phyloP scores from a whole-genome alignment of 2,329 filamentous ascomycete species.

The Leptoxyphium fumago region DNA sequence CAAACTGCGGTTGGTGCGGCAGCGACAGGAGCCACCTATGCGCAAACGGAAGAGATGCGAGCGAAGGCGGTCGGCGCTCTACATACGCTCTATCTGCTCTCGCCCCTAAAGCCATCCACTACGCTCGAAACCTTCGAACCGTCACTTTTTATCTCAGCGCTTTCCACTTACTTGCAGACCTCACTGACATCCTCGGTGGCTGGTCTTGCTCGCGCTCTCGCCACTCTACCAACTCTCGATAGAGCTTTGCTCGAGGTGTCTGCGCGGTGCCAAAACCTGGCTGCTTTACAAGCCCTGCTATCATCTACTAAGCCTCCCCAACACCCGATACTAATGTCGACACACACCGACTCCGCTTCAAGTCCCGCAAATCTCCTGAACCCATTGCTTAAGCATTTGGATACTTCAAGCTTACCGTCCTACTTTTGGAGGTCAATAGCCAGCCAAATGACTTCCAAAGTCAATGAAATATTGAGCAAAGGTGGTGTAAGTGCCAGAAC shows the following conservation, averaged over 20 bases:
- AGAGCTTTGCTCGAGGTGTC: constrained; percentile 69
- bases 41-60: constrained; percentile 59
- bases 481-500: constrained; percentile 76
- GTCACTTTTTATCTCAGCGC: constrained; percentile 54
- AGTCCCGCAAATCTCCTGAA: constrained; percentile 45
- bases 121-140: constrained; percentile 44
- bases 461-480: constrained; percentile 69
- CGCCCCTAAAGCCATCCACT: constrained; percentile 30
- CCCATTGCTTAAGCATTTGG: constrained; percentile 55
- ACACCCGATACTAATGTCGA: constrained; percentile 46
- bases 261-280: constrained; percentile 74
- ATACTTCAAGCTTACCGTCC: constrained; percentile 72
- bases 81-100: constrained; percentile 66
- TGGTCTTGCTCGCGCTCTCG: constrained; percentile 58
- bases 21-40: constrained; percentile 32
- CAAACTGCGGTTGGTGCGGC: constrained; percentile 6
- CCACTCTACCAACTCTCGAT: constrained; percentile 68
- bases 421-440: constrained; percentile 93
- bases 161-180: constrained; percentile 72
- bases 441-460: constrained; percentile 56
- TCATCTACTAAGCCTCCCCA: constrained; percentile 49
- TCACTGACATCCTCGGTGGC: constrained; percentile 66
- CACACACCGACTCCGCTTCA: constrained; percentile 4
- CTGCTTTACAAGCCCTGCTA: constrained; percentile 72
- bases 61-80: constrained; percentile 60